Evolutionary conservation across 2,329 filamentous ascomycete species (phyloP), one percentile per base, ranked within the genome.

Genomic region (Claviceps quebecensis): DNA sequence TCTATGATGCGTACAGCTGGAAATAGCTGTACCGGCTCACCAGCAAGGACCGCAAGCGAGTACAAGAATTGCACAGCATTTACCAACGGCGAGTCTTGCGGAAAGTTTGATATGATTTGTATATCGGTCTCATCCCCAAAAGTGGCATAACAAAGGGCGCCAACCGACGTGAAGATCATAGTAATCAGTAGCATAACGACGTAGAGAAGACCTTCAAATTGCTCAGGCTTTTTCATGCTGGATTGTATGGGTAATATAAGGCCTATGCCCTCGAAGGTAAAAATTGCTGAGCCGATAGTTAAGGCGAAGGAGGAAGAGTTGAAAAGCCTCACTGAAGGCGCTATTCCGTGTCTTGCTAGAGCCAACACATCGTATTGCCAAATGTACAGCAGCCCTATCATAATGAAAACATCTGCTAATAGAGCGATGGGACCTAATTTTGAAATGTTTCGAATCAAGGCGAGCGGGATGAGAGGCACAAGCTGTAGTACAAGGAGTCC

Each of bases 201-300:
- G 54, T 74, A 83, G 1, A 88, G 76, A 3, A 88, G 73, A 52
- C 71, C 71, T 57, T 78, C 74, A 58, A 88, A 88, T 17, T 80
- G 74, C 55, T 86, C 71, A 0, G 84, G 84, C 53, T 81, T 71
- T 59, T 77, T 78, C 84, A 88, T 88, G 52, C 80, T 84, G 8
- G 82, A 84, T 62, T 87, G 83, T 50, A 88, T 88, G 0, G 84
- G 84, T 8, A 88, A 70, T 56, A 88, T 86, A 23, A 88, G 76
- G 1, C 84, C 84, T 46, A 88, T 87, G 47, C 84, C 84, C 62
- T 88, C 84, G 58, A 87, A 88, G 0, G 84, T 87, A 67, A 87
- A 88, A 60, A 88, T 87, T 39, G 83, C 80, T 2, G 82, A 79
- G 49, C 84, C 84, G 47, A 88, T 76, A 26, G 83, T 87, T 50